Evolutionary conservation across 2,329 filamentous ascomycete genomes (phyloP).

Genomic region (Remersonia thermophila): DNA sequence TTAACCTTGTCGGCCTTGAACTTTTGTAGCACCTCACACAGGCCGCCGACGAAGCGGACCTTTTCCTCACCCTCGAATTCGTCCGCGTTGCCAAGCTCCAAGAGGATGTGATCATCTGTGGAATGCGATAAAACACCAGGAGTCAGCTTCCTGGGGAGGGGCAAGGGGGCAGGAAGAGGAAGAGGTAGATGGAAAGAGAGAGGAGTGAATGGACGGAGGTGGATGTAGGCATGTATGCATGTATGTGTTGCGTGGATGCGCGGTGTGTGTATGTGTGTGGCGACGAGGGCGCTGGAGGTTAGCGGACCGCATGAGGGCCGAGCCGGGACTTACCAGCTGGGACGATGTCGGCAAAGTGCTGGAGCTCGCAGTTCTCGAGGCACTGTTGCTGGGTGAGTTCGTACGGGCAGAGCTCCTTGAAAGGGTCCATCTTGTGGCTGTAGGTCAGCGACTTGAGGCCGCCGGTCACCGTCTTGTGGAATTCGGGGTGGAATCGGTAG

Average conservation of each 20-base stretch:
- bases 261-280: too few relatives aligned
- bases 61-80: slow-evolving; percentile 50
- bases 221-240: too few relatives aligned
- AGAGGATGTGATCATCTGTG: slow-evolving; percentile 60
- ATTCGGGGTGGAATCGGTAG: slow-evolving; percentile 81
- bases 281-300: slow-evolving; percentile 18
- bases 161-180: slow-evolving; percentile 32
- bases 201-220: too few relatives aligned
- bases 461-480: slow-evolving; percentile 52
- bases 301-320: slow-evolving; percentile 14
- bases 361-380: slow-evolving; percentile 51
- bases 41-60: slow-evolving; percentile 48
- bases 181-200: slow-evolving; percentile 16
- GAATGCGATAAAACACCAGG: slow-evolving; percentile 21
- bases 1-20: slow-evolving; percentile 47
- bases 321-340: slow-evolving; percentile 56
- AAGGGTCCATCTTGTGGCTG: slow-evolving; percentile 76
- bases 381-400: slow-evolving; percentile 62
- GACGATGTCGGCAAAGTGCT: slow-evolving; percentile 68
- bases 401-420: slow-evolving; percentile 61
- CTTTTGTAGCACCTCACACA: slow-evolving; percentile 47
- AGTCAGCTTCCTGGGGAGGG: slow-evolving; percentile 29
- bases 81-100: slow-evolving; percentile 56
- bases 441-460: slow-evolving; percentile 86
- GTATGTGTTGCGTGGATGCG: too few relatives aligned